Evolutionary conservation across 192 early-diverging fungal species (phyloP).

Genomic region (Mortierella antarctica): DNA sequence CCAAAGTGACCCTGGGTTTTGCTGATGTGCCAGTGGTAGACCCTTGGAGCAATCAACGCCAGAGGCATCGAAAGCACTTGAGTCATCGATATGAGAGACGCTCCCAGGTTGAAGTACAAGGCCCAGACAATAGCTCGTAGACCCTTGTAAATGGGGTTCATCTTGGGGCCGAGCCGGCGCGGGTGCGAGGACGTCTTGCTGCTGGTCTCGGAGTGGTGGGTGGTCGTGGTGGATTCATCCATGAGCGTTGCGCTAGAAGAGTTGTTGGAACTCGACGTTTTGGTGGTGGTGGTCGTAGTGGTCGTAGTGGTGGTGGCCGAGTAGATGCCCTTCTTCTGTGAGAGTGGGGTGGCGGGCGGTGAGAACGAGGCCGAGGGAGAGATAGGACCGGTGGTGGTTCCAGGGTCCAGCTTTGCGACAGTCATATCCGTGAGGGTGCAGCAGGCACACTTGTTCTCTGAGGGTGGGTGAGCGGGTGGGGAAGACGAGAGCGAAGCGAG

Average conservation of each 20-base stretch:
- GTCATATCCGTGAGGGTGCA: constrained; percentile 15
- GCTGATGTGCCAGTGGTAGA: constrained; percentile 52
- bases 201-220: not conserved
- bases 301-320: constrained; percentile 18
- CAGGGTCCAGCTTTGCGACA: constrained; percentile 30
- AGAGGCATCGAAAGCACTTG: constrained; percentile 47
- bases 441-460: not conserved
- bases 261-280: not conserved
- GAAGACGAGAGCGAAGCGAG: not conserved
- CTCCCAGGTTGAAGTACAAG: constrained; percentile 39
- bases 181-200: not conserved
- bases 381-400: not conserved
- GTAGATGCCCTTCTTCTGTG: constrained; percentile 1
- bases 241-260: not conserved
- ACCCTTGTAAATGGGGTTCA: constrained; percentile 45
- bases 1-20: constrained; percentile 55
- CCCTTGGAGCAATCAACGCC: constrained; percentile 29
- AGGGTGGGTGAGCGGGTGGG: not conserved
- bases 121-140: constrained; percentile 36
- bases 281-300: constrained; percentile 14
- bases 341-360: constrained; percentile 7
- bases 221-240: not conserved
- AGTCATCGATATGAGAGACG: constrained; percentile 43
- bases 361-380: constrained; percentile 10
- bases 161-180: constrained; percentile 28